These are phyloP conservation scores for Pholiota microspora DNA, from an alignment of 768 basidiomycete genomes.

Conservation along the genomic window DNA sequence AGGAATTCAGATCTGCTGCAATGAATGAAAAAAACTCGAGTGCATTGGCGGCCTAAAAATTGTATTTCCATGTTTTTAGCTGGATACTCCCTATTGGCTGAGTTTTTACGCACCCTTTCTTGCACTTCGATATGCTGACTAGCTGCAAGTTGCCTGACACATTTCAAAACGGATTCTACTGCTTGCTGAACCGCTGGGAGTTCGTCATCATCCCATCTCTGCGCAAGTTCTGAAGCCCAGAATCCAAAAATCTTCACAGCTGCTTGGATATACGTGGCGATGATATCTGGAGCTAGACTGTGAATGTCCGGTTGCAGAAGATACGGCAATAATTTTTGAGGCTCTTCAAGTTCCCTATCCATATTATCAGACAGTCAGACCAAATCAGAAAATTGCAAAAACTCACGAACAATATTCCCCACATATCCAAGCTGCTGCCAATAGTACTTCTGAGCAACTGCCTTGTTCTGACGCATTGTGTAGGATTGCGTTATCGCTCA, in stretches of 20 bases:
- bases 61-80: slow-evolving; percentile 10
- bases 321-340: slow-evolving; percentile 69
- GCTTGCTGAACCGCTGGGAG: slow-evolving; percentile 60
- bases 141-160: slow-evolving; percentile 55
- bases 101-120: slow-evolving; percentile 65
- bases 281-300: slow-evolving; percentile 59
- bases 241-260: slow-evolving; percentile 83
- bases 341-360: slow-evolving; percentile 72
- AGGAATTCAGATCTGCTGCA: slow-evolving; percentile 63
- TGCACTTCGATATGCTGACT: slow-evolving; percentile 85
- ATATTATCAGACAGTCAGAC: not conserved
- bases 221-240: slow-evolving; percentile 77
- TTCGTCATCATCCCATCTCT: slow-evolving; percentile 73
- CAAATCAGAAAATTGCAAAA: slow-evolving; percentile 1
- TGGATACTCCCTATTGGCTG: not conserved
- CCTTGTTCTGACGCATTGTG: slow-evolving; percentile 65
- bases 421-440: slow-evolving; percentile 96
- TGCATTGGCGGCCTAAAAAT: slow-evolving; percentile 72
- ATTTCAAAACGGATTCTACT: slow-evolving; percentile 59
- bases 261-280: slow-evolving; percentile 81
- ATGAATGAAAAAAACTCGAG: slow-evolving; percentile 76
- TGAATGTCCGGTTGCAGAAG: slow-evolving; percentile 61
- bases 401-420: slow-evolving; percentile 91
- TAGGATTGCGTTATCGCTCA: slow-evolving; percentile 77
- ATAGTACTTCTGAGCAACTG: slow-evolving; percentile 81